Percentiles rank a stretch among this genome's conserved stretches.
Evolutionary conservation across 2,329 filamentous ascomycete species (phyloP).

Genomic region (Pseudocercospora eumusae): DNA sequence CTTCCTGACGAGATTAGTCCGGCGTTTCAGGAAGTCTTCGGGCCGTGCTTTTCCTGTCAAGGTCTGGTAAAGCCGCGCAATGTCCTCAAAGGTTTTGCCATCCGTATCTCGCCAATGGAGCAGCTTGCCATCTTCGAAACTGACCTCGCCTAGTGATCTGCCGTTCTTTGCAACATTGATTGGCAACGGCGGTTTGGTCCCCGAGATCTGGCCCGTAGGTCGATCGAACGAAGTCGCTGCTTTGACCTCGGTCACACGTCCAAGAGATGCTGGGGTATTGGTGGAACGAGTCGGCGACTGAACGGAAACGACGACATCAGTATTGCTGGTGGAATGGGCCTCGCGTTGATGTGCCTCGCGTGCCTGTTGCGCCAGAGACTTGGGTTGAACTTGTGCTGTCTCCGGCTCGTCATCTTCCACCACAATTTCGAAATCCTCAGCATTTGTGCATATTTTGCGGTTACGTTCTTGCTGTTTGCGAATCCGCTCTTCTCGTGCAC

Average conservation of each 20-base stretch:
- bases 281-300: neutral
- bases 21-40: constrained; percentile 16
- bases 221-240: neutral
- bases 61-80: constrained; percentile 11
- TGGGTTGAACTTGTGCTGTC: neutral
- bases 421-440: constrained; percentile 1
- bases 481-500: constrained; percentile 17
- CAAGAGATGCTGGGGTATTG: neutral
- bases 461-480: constrained; percentile 22
- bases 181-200: neutral
- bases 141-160: constrained; percentile 19
- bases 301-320: neutral
- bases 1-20: constrained; percentile 16
- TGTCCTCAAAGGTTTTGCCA: constrained; percentile 15
- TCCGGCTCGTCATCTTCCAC: constrained; percentile 12
- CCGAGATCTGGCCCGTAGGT: neutral
- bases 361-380: neutral
- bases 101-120: constrained; percentile 21
- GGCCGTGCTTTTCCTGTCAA: constrained; percentile 9
- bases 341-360: neutral
- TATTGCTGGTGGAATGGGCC: neutral
- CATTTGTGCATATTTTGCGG: constrained; percentile 9
- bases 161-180: neutral
- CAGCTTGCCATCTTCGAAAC: constrained; percentile 19
- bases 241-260: neutral